These are phyloP conservation scores for Amylocystis lapponica DNA, from an alignment of 768 basidiomycete species.

Conservation along the genomic window DNA sequence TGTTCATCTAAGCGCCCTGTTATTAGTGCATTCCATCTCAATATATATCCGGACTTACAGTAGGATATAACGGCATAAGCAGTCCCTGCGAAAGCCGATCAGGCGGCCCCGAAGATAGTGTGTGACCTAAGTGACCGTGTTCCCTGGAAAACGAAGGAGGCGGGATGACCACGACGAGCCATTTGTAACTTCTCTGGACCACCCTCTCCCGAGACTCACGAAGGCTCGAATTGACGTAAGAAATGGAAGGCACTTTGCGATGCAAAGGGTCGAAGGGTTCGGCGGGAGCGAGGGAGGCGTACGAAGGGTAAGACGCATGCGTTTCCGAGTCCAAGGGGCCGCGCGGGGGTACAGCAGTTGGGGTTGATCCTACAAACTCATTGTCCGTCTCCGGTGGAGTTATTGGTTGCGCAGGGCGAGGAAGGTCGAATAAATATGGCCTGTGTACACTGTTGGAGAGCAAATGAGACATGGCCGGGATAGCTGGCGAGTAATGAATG, in stretches of 20 bases:
- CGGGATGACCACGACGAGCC: conserved; percentile 64
- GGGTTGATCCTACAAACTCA: conserved; percentile 11
- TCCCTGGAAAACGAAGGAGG: conserved; percentile 52
- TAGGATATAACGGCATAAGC: conserved; percentile 70
- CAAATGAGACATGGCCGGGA: conserved; percentile 20
- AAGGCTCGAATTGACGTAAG: conserved; percentile 38
- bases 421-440: conserved; percentile 38
- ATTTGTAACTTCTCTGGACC: conserved; percentile 29
- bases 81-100: conserved; percentile 62
- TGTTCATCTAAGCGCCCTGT: conserved; percentile 50
- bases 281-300: conserved; percentile 4
- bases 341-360: conserved; percentile 5
- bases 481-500: conserved; percentile 1
- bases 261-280: conserved; percentile 10
- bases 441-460: conserved; percentile 33
- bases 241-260: conserved; percentile 16
- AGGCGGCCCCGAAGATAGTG: conserved; percentile 50
- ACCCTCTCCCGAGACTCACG: conserved; percentile 21
- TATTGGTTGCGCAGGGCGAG: conserved; percentile 31
- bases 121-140: conserved; percentile 53
- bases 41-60: conserved; percentile 37
- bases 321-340: conserved; percentile 8
- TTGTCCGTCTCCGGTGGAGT: conserved; percentile 31
- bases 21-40: not conserved
- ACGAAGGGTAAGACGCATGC: conserved; percentile 8